Base-by-base conservation (phyloP, 306 rosid genomes). In the Ochetophila trinervis region DNA sequence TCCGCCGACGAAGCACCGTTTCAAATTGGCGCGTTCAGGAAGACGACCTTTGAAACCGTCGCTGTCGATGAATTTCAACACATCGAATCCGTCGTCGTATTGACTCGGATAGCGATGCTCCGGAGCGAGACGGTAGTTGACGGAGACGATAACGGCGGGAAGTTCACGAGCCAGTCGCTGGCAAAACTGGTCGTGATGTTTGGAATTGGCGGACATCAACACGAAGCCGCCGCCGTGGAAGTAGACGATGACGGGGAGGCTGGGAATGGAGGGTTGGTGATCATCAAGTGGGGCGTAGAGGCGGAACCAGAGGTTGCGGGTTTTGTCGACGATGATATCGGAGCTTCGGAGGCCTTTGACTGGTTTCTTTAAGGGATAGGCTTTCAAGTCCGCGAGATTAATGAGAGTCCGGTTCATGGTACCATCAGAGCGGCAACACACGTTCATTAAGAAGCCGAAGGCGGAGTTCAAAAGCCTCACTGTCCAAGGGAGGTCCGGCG, bases 321-420 rank as follows among this genome's bases (percentile, higher is more conserved):
- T 17, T n/a, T 83, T 61, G 64, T 84, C 85, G 20, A 89, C 67
- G 6, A 37, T 56, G 49, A 84, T 58, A 66, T 89, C 94, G 16
- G 72, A 66, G 37, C 85, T 54, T 27, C 60, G 57, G 27, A 89
- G 84, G 60, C 86, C 90, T 15, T 82, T 67, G 48, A 61, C 8
- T 0, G 90, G 82, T 0, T 47, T 65, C 0, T 37, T 52, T 5
- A 16, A 0, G 0, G 67, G 74, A 10, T 67, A 75, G 0, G 87
- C 6, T n/a, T 79, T 80, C 40, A 9, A 37, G 19, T 89, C 96
- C 49, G 86, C n/a, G 44, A 89, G 2, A 21, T 65, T 52, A 21
- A 75, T 2, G 49, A 89, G 21, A 59, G 82, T 74, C 58, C 96
- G 96, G 37, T 86, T 86, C 56, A 89, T 3, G 53, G 82, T 84